Percentiles rank a stretch among this genome's conserved stretches.
Evolutionary conservation across 2,329 filamentous ascomycete species (phyloP).

Genomic region (Colletotrichum zoysiae): DNA sequence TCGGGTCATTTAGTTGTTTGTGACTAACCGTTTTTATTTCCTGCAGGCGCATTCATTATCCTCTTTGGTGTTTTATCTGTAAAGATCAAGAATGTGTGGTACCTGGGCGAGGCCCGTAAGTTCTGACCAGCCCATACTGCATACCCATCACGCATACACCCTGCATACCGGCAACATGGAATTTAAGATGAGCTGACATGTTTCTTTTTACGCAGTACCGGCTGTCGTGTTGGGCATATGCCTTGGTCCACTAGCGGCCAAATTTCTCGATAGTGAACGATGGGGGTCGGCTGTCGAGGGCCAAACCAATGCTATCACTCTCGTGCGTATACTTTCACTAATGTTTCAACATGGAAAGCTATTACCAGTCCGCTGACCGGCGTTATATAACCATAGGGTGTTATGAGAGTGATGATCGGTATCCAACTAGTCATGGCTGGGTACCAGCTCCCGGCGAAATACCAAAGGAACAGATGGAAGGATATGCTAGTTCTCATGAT

Average conservation of each 20-base stretch:
- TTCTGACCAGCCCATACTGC: conserved; percentile 6
- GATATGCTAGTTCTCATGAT: conserved; percentile 68
- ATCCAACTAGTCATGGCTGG: conserved; percentile 74
- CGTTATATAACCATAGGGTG: conserved; percentile 48
- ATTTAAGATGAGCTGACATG: conserved; percentile 9
- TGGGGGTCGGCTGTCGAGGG: conserved; percentile 53
- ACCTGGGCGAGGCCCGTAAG: conserved; percentile 66
- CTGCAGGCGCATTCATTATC: conserved; percentile 60
- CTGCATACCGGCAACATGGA: no score
- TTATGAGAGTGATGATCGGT: conserved; percentile 71
- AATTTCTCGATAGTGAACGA: conserved; percentile 61
- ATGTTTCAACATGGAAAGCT: not conserved
- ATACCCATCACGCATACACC: not conserved
- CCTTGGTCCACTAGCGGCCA: conserved; percentile 67
- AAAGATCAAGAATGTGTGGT: conserved; percentile 66
- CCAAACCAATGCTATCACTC: conserved; percentile 54
- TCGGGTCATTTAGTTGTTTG: not conserved
- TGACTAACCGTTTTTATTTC: conserved; percentile 13
- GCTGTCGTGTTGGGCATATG: conserved; percentile 66
- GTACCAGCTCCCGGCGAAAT: conserved; percentile 71
- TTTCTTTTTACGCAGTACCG: conserved; percentile 57
- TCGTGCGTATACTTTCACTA: conserved; percentile 47
- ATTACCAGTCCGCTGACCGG: conserved; percentile 3
- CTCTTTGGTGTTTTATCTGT: conserved; percentile 64
- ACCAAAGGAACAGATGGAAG: conserved; percentile 61